phyloP scores from a whole-genome alignment of 805 yeast genomes.

The Candida verbasci region DNA sequence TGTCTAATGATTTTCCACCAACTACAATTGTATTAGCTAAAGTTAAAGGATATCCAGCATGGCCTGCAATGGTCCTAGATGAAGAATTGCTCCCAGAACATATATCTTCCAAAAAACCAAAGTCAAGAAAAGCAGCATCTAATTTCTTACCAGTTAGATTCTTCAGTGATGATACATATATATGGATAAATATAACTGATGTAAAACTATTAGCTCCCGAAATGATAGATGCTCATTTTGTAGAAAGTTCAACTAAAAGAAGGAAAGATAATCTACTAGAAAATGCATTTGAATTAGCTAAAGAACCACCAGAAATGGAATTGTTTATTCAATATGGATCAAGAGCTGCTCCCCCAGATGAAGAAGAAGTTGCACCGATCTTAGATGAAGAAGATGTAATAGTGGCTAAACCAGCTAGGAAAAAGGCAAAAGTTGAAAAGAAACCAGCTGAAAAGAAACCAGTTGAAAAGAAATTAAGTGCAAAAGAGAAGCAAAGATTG shows the following conservation, averaged over 20 bases:
- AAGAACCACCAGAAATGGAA: slow-evolving; percentile 40
- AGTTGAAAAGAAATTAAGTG: slow-evolving; percentile 8
- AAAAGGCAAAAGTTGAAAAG: slow-evolving; percentile 7
- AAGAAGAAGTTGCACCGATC: slow-evolving; percentile 36
- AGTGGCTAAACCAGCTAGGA: slow-evolving; percentile 10
- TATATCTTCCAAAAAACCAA: slow-evolving; percentile 49
- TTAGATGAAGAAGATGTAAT: slow-evolving; percentile 12
- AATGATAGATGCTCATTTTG: slow-evolving; percentile 37
- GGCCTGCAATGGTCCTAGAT: slow-evolving; percentile 85
- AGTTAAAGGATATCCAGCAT: slow-evolving; percentile 81
- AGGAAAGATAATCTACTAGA: slow-evolving; percentile 43
- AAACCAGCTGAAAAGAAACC: slow-evolving; percentile 4
- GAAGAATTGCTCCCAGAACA: slow-evolving; percentile 55
- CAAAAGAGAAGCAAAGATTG: slow-evolving; percentile 10
- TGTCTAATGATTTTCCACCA: slow-evolving; percentile 11
- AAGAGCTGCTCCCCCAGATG: slow-evolving; percentile 42
- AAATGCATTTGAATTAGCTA: slow-evolving; percentile 52
- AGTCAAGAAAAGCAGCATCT: slow-evolving; percentile 15
- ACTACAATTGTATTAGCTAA: slow-evolving; percentile 55
- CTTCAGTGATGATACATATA: slow-evolving; percentile 67
- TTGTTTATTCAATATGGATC: slow-evolving; percentile 39
- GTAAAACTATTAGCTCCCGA: slow-evolving; percentile 42
- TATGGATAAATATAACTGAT: slow-evolving; percentile 58
- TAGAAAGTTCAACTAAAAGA: slow-evolving; percentile 18
- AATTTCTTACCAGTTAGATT: slow-evolving; percentile 54